Conservation (phyloP, 2,329 filamentous ascomycete genomes). For the Dothidotthia symphoricarpi region DNA sequence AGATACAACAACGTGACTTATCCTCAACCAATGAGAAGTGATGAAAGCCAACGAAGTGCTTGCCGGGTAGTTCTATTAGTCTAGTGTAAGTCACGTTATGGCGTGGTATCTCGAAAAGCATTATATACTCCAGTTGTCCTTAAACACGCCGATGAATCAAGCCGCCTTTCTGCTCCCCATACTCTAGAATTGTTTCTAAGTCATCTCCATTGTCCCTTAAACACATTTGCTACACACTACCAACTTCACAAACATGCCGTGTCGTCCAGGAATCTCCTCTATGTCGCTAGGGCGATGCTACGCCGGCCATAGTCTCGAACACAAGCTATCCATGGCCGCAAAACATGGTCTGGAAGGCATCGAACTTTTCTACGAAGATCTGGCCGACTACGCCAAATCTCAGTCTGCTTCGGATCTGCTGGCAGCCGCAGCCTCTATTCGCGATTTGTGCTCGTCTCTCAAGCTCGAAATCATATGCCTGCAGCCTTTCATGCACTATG, state of each 20-base stretch:
- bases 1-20: too few relatives aligned
- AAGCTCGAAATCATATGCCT: slow-evolving; percentile 63
- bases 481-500: slow-evolving; percentile 76
- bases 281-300: slow-evolving; percentile 75
- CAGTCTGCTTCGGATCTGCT: slow-evolving; percentile 51
- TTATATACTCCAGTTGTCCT: neutral
- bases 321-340: slow-evolving; percentile 68
- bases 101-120: too few relatives aligned
- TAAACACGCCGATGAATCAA: too few relatives aligned
- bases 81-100: too few relatives aligned
- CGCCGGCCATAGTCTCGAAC: slow-evolving; percentile 61
- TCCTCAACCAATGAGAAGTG: too few relatives aligned
- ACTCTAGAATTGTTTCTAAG: neutral
- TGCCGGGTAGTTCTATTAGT: too few relatives aligned
- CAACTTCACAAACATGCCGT: slow-evolving; percentile 44
- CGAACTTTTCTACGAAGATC: slow-evolving; percentile 77
- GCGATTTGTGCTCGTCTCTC: slow-evolving; percentile 56
- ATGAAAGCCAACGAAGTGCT: too few relatives aligned
- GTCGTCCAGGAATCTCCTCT: slow-evolving; percentile 67
- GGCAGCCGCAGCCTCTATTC: slow-evolving; percentile 58
- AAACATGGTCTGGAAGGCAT: slow-evolving; percentile 66
- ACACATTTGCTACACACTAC: neutral
- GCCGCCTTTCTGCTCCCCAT: neutral
- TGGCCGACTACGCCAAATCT: slow-evolving; percentile 59
- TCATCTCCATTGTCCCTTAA: neutral